phyloP scores from a whole-genome alignment of 202 grass and related monocot genomes.

The Elaeis oleifera region DNA sequence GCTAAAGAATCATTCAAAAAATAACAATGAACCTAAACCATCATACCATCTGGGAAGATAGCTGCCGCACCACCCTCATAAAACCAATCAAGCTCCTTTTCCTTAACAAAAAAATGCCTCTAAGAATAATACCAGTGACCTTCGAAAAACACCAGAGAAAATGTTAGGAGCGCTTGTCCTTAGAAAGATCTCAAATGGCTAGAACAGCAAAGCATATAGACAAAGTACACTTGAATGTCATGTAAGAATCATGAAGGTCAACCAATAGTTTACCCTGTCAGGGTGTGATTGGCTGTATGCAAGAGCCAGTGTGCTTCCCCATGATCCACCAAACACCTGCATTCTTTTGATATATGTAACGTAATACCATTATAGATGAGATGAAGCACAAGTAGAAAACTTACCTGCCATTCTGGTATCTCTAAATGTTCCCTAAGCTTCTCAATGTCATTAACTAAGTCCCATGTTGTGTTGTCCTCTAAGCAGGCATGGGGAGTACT shows the following conservation, averaged over 20 bases:
- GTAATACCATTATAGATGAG: not conserved
- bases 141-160: constrained; percentile 23
- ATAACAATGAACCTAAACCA: not conserved
- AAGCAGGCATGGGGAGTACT: constrained; percentile 91
- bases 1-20: not conserved
- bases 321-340: constrained; percentile 91
- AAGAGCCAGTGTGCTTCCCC: constrained; percentile 93
- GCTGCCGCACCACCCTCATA: constrained; percentile 77
- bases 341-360: constrained; percentile 3
- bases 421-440: constrained; percentile 79
- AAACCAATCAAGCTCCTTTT: constrained; percentile 96
- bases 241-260: not conserved
- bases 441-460: constrained; percentile 82
- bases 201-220: too few species aligned
- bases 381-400: not conserved
- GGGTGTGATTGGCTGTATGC: constrained; percentile 76
- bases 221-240: constrained; percentile 7
- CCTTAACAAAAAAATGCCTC: constrained; percentile 78
- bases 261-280: constrained; percentile 44
- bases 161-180: not conserved
- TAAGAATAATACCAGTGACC: constrained; percentile 79
- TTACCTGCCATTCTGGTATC: constrained; percentile 85
- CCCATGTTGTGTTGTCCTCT: constrained; percentile 88
- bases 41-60: constrained; percentile 78
- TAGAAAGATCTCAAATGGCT: too few species aligned